Evolutionary conservation across 305 asterid genomes (phyloP), one percentile per base, ranked within the genome.

Genomic region (Ajuga reptans): DNA sequence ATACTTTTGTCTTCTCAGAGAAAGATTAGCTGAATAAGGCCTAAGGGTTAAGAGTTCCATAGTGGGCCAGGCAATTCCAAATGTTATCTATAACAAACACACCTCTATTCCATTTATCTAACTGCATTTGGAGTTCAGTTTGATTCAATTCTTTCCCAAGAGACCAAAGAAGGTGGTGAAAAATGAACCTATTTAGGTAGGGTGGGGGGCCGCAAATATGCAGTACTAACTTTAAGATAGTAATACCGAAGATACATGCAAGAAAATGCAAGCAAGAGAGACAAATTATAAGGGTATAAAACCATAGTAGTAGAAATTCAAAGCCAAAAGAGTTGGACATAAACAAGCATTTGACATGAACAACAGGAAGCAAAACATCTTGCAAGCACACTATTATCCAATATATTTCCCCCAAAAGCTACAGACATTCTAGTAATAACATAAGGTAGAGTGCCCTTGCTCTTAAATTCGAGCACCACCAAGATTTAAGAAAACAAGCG

Each of bases 301-400:
- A 31, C 27, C 27, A 12, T 45, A 34, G 1, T 34, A 16, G n/a
- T 24, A 5, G 21, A 61, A 29, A 59, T 27, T 1, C 16, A 11
- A 47, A 29, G 41, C 68, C 76, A 29, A 41, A 37, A 52, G 34
- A 15, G 56, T 50, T 47, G 12, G 33, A 27, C 55, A 43, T 16
- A 45, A 52, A 41, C 45, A 12, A 68, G 49, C 14, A 29, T 17
- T 31, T 47, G 52, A 43, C 17, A 53, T 43, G 24, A 46, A 21
- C 33, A 41, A 67, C 53, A 69, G 47, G 34, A 64, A 33, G 62
- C 39, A 57, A 53, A 71, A 60, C 18, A 72, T 66, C 34, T 46
- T 47, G 71, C 62, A 58, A n/a, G 10, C 5, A 37, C 53, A 47
- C 46, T 37, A 47, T 29, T 42, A 3, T 51, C 55, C 59, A 16